Percentiles rank a stretch among this genome's conserved stretches.
Conservation (phyloP, 208 protist species). For the Vickermania spadyakhi region DNA sequence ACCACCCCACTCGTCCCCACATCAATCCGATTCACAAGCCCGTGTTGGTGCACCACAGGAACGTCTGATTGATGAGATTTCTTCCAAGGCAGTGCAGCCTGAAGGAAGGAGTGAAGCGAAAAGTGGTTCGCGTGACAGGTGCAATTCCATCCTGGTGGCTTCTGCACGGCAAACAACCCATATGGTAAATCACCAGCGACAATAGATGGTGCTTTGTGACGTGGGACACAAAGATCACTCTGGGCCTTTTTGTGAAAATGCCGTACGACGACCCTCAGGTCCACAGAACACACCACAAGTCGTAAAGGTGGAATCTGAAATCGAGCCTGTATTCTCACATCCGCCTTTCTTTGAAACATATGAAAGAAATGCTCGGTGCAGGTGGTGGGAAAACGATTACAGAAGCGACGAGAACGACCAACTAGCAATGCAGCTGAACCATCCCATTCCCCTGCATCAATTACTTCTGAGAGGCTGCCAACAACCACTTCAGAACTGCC, state of each 20-base stretch:
- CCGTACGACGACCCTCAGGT: constrained; percentile 14
- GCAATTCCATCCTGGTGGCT: constrained; percentile 45
- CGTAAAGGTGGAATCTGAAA: too few species aligned
- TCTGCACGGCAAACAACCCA: constrained; percentile 49
- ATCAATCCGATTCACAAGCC: constrained; percentile 79
- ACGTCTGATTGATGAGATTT: not conserved
- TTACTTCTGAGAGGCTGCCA: too few species aligned
- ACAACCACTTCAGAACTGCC: too few species aligned
- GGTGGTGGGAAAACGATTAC: too few species aligned
- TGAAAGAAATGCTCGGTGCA: too few species aligned
- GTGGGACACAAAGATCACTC: not conserved
- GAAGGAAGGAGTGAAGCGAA: constrained; percentile 30
- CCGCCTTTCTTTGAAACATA: too few species aligned
- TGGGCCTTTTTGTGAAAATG: not conserved
- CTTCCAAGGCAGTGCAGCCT: constrained; percentile 31
- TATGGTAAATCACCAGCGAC: constrained; percentile 32
- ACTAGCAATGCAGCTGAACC: too few species aligned
- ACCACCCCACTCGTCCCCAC: constrained; percentile 69
- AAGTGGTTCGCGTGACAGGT: constrained; percentile 50
- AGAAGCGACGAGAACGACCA: too few species aligned
- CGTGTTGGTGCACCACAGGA: constrained; percentile 53
- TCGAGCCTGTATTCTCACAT: too few species aligned
- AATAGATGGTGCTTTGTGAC: constrained; percentile 3
- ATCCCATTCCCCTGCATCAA: too few species aligned
- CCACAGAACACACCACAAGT: constrained; percentile 22